phyloP scores from a whole-genome alignment of 805 yeast species.

The Cyberlindnera bimundalis region DNA sequence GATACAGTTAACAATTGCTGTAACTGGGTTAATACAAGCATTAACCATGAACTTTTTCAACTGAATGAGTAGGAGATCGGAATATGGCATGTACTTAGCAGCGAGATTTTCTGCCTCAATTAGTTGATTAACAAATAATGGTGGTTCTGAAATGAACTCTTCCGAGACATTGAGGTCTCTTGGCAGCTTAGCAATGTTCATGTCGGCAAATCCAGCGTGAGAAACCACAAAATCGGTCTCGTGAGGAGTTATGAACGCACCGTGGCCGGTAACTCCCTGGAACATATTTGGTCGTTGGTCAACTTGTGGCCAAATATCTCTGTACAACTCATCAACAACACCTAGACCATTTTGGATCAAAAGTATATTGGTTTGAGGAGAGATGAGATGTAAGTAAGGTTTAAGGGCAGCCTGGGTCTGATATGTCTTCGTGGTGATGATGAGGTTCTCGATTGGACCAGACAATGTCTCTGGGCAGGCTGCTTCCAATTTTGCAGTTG shows the following conservation, averaged over 20 bases:
- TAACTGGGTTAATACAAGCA: conserved; percentile 78
- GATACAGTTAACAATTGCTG: conserved; percentile 70
- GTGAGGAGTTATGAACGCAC: conserved; percentile 51
- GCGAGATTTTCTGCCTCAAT: conserved; percentile 28
- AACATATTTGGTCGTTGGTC: conserved; percentile 53
- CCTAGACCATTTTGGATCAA: conserved; percentile 92
- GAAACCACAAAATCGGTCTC: conserved; percentile 30
- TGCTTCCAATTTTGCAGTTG: conserved; percentile 6
- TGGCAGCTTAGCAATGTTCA: conserved; percentile 59
- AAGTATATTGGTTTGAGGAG: conserved; percentile 54
- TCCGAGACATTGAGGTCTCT: conserved; percentile 24
- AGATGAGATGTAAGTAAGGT: conserved; percentile 49
- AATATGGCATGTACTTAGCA: conserved; percentile 36
- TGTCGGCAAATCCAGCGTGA: conserved; percentile 72
- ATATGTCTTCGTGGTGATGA: conserved; percentile 78
- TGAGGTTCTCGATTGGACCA: conserved; percentile 47
- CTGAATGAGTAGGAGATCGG: conserved; percentile 55
- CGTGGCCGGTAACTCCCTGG: conserved; percentile 83
- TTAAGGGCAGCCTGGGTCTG: conserved; percentile 63
- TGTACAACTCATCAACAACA: conserved; percentile 52
- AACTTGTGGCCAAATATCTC: conserved; percentile 50
- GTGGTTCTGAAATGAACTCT: conserved; percentile 6
- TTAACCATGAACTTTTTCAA: conserved; percentile 76
- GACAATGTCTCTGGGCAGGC: conserved; percentile 19
- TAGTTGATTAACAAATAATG: conserved; percentile 28